Evolutionary conservation across 2,329 filamentous ascomycete species (phyloP).

Genomic region (Chaetomium olivaceum): DNA sequence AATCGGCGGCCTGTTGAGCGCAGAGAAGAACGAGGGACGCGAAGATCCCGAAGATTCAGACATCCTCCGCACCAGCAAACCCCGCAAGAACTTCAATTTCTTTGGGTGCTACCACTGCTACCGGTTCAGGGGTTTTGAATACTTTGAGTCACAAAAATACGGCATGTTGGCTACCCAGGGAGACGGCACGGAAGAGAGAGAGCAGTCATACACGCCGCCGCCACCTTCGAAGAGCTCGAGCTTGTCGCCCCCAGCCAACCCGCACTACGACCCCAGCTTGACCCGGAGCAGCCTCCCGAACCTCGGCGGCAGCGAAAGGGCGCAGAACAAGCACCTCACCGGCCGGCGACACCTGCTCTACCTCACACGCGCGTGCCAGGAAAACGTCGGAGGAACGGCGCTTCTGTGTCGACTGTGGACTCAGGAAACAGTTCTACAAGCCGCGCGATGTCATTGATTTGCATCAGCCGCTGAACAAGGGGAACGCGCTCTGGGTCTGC

Average conservation of each 20-base stretch:
- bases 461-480: conserved; percentile 7
- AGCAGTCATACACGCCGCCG: not conserved
- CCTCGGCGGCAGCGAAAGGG: not conserved
- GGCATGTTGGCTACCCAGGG: conserved; percentile 8
- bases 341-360: not conserved
- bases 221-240: not conserved
- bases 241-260: conserved; percentile 23
- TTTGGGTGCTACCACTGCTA: conserved; percentile 33
- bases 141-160: conserved; percentile 31
- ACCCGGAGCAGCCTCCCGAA: conserved; percentile 26
- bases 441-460: conserved; percentile 31
- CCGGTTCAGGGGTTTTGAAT: conserved; percentile 18
- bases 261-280: conserved; percentile 31
- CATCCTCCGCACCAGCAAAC: not conserved
- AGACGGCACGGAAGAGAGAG: not conserved
- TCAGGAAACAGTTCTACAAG: conserved; percentile 25
- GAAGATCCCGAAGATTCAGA: conserved; percentile 5
- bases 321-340: not conserved
- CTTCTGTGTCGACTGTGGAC: conserved; percentile 33
- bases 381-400: conserved; percentile 27
- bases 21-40: conserved; percentile 27
- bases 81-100: conserved; percentile 16
- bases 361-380: conserved; percentile 17
- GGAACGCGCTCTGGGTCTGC: conserved; percentile 28
- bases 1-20: conserved; percentile 22